Base-by-base conservation (phyloP, 78 protist species). In the Dictyostelium purpureum region DNA sequence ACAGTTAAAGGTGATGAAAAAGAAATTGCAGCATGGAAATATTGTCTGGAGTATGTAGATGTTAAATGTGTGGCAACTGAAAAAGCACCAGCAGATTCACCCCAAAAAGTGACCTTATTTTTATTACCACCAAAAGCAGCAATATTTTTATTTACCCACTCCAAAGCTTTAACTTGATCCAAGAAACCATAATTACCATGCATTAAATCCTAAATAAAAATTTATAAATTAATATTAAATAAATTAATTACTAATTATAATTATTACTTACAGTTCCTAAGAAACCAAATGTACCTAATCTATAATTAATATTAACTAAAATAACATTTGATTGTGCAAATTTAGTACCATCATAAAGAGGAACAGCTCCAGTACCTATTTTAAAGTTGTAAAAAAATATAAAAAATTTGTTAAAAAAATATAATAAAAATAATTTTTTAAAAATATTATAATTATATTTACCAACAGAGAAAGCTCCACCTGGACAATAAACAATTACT, bases 21-120 rank as follows among this genome's bases (percentile, higher is more conserved):
- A 54, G 19, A 18, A 2, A 75, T 75, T 3, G 54, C 77, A 14
- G 14, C 9, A 43, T 42, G 56, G 21, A 54, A 79, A 37, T 65
- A 47, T 52, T 18, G 18, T 21, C 19, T 42, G 0, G 77, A 65
- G 6, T 11, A 33, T 61, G 74, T 71, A 14, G 67, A 54, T 45
- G 76, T 28, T 33, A 79, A 65, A 43, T 87, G 93, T 14, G 38
- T 19, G 35, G 63, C 78, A 35, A 59, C 49, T 74, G 90, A 61
- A 12, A 77, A 63, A 26, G 89, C 96, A 38, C 98, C 98, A 14
- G 98, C 98, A n/a, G 96, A 91, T 38, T 97, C 80, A 28, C 98
- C 98, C 1, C 28, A 79, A 21, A 97, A 38, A 18, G 96, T 97
- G 38, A 97, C 73, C 18, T 65, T n/a, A 16, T 26, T 38, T 31